Base-by-base conservation (phyloP, 1,139 yeast genomes). In the Nakaseomyces delphensis region DNA sequence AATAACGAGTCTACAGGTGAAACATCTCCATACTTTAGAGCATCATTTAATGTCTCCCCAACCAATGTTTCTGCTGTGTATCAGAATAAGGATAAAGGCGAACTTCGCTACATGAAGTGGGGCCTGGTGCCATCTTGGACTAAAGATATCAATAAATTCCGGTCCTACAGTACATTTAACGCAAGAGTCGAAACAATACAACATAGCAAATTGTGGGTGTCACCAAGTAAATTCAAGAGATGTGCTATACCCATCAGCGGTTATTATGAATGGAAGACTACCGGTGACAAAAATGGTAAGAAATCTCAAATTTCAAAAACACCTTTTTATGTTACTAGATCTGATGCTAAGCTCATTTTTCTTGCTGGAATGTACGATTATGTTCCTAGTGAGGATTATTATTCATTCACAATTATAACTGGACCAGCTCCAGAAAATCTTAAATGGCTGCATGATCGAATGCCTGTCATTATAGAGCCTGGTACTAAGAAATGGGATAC, bases 231-330 rank as follows among this genome's bases (percentile, higher is more conserved):
- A 18, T 67, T 63, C 20, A 50, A 51, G 37, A 53, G 72, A 10
- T 87, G 96, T 57, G 79, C 80, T 1, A 75, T 86, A 0, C 89
- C 95, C 0, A 73, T 83, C 33, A 75, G 76, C 53, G 96, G 96
- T 0, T 89, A 87, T 60, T 87, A 75, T 56, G 97, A 87, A 60
- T 87, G 96, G 96, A 50, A 44, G 39, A 52, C 51, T 27, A 57
- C 43, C 40, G 60, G 54, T 43, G 51, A 54, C 29, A 67, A 66
- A 15, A 33, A 33, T 13, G 37, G 37, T 4, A 21, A 15, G 15
- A 33, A 21, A 15, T 13, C 37, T 4, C 25, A 33, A 13, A 20
- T 33, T 3, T 6, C 25, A 5, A 78, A 74, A 50, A 59, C 60
- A 0, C 96, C 96, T 0, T 76, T 81, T 57, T 87, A 68, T 56